Evolutionary conservation across 2,329 filamentous ascomycete species (phyloP), one percentile per base, ranked within the genome.

Genomic region (Alternaria conjuncta): DNA sequence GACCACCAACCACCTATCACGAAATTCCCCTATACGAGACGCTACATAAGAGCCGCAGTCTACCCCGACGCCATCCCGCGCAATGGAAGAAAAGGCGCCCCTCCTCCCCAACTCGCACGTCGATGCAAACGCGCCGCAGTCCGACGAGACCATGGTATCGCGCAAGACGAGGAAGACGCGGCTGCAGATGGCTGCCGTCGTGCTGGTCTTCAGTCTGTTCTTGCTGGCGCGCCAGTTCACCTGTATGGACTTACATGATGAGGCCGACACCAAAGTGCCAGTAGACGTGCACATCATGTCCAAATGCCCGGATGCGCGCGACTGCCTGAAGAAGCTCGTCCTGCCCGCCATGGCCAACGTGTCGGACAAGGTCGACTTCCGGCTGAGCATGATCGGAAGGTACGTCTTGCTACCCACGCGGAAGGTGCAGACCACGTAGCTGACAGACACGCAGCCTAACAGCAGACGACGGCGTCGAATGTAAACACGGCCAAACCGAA

Each of bases 221-320:
- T 76, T 71, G 72, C 63, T 78, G 11, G 72, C 75, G 20, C 56
- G 67, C 50, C 65, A 66, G 2, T 77, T 72, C 68, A 70, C 65
- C 44, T 77, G 75, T 61, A 60, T 69, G 5, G 72, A 76, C 55
- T 58, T 73, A 50, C 75, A 77, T 49, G 30, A 57, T 11, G 69
- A 73, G 13, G 60, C 49, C 30, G 65, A 66, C 20, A 74, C 71
- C 55, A 83, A 78, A 61, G 91, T 98, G 5, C 92, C 93, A 5
- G 82, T 99, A 3, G 96, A 99, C 79, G 92, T 93, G 60, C 95
- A 98, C 79, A 96, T 98, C 72, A 99, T 98, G 90, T 81, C 79
- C 11, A 97, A 98, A 85, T 99, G 96, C 75, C 94, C 95, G 0
- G 96, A 99, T 80, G 94, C 96, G 3, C 87, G 86, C 79, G 91